Evolutionary conservation across 139 green algal species (phyloP), one percentile per base, ranked within the genome.

Genomic region (Picochlorum costavermella): DNA sequence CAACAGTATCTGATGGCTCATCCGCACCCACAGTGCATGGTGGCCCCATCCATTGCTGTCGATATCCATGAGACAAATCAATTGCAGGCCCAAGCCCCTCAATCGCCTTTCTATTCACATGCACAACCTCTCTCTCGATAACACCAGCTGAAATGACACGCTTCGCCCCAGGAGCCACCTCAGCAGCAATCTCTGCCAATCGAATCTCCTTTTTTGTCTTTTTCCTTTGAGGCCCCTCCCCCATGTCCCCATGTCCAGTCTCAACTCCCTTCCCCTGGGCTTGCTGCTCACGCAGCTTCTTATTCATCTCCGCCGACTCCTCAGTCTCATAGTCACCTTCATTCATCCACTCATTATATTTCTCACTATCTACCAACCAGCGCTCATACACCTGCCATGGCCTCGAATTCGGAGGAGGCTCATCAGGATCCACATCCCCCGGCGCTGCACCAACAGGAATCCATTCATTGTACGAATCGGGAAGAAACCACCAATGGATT

Each of bases 301-400:
- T 75, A 43, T 81, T 71, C 56, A 81, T 75, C 1, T 74, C 73
- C 4, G 51, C 51, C 2, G 69, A 77, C 26, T 79, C 77, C 56
- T 79, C 72, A 9, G 80, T 84, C 49, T 86, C 81, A 50, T 96
- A 96, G 61, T 96, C 88, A 3, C 69, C 68, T 0, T 79, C 78
- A 69, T 95, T 93, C 87, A 95, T 94, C 89, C 89, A 96, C 68
- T 96, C 89, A 66, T 96, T 96, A 81, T 80, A 95, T 73, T 80
- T 81, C 37, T 86, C 81, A 16, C 70, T 83, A 74, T 96, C 89
- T 6, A 59, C 59, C 10, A 96, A 43, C 85, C 85, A 95, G n/a
- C 82, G 77, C 3, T 65, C 30, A 23, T 83, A 80, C 25, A 94
- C 80, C 60, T 83, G 75, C 68, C 78, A 70, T 13, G 71, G 61